Percentiles rank a stretch among this genome's conserved stretches.
These are phyloP conservation scores for Bacterosira constricta DNA, from an alignment of 108 stramenopile genomes.

Conservation along the genomic window DNA sequence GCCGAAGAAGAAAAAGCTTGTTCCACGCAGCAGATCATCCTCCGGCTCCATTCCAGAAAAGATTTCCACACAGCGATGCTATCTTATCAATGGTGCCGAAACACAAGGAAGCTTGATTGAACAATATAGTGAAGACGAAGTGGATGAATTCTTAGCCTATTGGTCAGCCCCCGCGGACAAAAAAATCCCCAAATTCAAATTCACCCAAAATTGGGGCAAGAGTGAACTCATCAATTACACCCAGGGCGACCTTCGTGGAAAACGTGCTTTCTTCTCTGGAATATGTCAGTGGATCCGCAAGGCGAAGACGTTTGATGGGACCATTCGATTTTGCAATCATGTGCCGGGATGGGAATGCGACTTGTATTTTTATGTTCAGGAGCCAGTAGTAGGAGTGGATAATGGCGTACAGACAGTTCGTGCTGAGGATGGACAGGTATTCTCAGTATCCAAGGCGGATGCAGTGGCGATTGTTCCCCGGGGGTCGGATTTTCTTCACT, in stretches of 20 bases:
- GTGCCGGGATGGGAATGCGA: constrained; percentile 37
- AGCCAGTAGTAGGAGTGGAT: neutral
- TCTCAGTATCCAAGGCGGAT: constrained; percentile 13
- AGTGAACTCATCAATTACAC: constrained; percentile 9
- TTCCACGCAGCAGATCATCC: neutral
- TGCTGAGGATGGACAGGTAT: constrained; percentile 18
- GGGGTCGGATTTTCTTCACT: constrained; percentile 38
- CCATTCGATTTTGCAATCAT: constrained; percentile 3
- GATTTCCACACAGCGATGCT: constrained; percentile 13
- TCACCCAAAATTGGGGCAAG: constrained; percentile 30
- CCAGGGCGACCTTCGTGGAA: constrained; percentile 23
- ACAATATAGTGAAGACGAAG: constrained; percentile 15
- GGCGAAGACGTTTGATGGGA: constrained; percentile 28
- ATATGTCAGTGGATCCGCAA: constrained; percentile 35
- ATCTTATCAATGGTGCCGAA: constrained; percentile 20
- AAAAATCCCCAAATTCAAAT: constrained; percentile 35
- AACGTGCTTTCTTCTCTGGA: constrained; percentile 20
- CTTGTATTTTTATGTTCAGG: constrained; percentile 21
- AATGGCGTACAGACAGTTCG: constrained; percentile 23
- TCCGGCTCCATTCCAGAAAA: neutral
- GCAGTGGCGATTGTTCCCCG: constrained; percentile 28
- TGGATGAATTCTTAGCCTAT: constrained; percentile 7
- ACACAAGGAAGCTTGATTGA: constrained; percentile 35
- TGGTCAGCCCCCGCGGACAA: constrained; percentile 9
- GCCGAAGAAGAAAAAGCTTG: neutral